Conservation (phyloP, 164 flowering plant species). For the Brasenia schreberi region DNA sequence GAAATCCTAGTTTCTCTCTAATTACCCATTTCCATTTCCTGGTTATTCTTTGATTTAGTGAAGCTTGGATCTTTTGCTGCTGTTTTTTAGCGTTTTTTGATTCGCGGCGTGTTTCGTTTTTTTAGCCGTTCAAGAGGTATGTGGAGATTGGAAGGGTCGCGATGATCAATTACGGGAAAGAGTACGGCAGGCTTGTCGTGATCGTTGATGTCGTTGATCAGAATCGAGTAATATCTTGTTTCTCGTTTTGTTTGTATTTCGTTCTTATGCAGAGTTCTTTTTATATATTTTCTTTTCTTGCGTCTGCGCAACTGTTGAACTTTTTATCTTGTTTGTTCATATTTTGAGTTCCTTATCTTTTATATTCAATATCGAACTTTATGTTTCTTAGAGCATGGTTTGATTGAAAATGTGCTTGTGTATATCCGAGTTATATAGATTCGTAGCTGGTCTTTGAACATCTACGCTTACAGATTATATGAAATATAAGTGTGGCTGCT, state of each 20-base stretch:
- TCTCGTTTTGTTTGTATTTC: not conserved
- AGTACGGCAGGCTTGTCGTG: conserved; percentile 60
- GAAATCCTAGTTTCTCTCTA: not conserved
- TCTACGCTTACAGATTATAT: too few species aligned
- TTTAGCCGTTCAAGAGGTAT: conserved; percentile 64
- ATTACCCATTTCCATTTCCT: not conserved
- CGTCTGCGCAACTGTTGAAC: too few species aligned
- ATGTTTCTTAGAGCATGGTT: too few species aligned
- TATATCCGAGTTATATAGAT: too few species aligned
- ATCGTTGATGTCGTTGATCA: conserved; percentile 77
- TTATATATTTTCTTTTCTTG: too few species aligned
- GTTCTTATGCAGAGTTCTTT: too few species aligned
- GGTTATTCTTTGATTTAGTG: not conserved
- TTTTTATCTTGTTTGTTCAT: too few species aligned
- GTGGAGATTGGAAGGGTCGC: conserved; percentile 77
- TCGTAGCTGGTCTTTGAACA: too few species aligned
- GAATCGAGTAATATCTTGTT: conserved; percentile 33
- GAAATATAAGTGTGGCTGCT: too few species aligned
- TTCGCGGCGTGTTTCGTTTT: not conserved
- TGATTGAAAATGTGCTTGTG: too few species aligned
- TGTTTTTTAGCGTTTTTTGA: not conserved
- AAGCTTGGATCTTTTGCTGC: not conserved
- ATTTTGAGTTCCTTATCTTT: too few species aligned
- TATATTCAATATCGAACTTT: too few species aligned
- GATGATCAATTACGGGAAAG: conserved; percentile 58